These are phyloP conservation scores for Tetrastigma voinierianum DNA, from an alignment of 164 flowering plant species.

Conservation along the genomic window DNA sequence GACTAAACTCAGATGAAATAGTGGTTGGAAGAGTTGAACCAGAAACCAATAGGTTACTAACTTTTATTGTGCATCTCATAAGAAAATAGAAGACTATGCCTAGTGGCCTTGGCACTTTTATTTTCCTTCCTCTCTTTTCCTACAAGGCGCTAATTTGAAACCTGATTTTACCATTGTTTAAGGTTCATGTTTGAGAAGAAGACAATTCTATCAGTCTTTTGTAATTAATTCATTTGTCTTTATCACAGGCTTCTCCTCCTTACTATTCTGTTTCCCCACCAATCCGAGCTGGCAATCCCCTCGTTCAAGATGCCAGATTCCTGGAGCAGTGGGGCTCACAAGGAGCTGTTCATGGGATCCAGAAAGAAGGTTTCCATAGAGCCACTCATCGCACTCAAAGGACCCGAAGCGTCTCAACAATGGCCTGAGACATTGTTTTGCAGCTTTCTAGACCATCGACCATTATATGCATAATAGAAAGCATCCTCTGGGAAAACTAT, in stretches of 20 bases:
- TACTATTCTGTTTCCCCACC: conserved; percentile 26
- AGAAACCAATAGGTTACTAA: no score
- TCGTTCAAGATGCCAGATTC: conserved; percentile 22
- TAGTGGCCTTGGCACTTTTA: no score
- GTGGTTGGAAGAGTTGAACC: no score
- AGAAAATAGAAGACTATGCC: no score
- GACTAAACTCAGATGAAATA: no score
- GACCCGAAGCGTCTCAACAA: conserved; percentile 16
- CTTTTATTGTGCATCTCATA: no score
- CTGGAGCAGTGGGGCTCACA: conserved; percentile 14
- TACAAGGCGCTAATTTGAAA: no score
- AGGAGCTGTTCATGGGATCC: conserved; percentile 6
- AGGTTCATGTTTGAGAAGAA: no score
- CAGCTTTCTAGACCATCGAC: neutral
- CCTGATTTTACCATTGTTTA: no score
- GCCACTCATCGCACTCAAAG: conserved; percentile 8
- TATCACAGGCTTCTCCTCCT: conserved; percentile 24
- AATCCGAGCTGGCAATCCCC: conserved; percentile 23
- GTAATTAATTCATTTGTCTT: neutral
- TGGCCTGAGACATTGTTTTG: conserved; percentile 16
- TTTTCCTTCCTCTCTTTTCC: no score
- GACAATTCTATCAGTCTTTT: neutral
- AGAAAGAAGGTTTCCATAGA: conserved; percentile 8
- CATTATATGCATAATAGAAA: neutral
- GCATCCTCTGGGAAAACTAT: neutral